A percentile compares a stretch with the other conserved stretches of the same genome.
Conservation (phyloP, 2,329 filamentous ascomycete species). For the Tolypocladium pustulatum region DNA sequence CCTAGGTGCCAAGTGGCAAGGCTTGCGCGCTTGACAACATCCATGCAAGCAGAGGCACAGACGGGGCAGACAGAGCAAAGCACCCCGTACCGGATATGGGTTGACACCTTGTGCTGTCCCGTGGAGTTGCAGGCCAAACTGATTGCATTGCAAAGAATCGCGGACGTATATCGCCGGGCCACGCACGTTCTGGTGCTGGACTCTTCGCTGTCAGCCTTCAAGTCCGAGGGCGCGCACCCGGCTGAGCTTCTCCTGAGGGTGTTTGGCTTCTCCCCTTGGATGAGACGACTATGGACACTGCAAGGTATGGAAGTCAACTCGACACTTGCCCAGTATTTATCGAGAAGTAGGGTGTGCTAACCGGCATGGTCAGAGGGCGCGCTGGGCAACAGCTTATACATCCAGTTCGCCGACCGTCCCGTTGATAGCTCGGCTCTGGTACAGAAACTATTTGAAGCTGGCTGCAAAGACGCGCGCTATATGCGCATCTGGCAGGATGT, state of each 20-base stretch:
- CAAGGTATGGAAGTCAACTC: constrained; percentile 11
- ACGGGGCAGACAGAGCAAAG: not conserved
- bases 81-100: constrained; percentile 15
- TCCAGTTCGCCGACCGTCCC: constrained; percentile 21
- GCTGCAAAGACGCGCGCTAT: constrained; percentile 4
- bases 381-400: constrained; percentile 17
- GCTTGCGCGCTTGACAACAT: constrained; percentile 12
- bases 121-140: constrained; percentile 11
- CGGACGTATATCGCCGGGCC: constrained; percentile 20
- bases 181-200: constrained; percentile 22
- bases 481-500: constrained; percentile 12
- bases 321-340: not conserved
- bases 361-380: constrained; percentile 17
- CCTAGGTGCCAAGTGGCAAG: constrained; percentile 18
- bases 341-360: not conserved
- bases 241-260: constrained; percentile 19
- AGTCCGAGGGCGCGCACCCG: constrained; percentile 4
- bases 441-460: constrained; percentile 5
- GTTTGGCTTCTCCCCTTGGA: constrained; percentile 23
- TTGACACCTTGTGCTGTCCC: constrained; percentile 25
- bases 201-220: constrained; percentile 14
- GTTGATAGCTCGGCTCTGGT: constrained; percentile 7
- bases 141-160: constrained; percentile 21
- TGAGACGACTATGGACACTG: constrained; percentile 28
- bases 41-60: constrained; percentile 3